A percentile compares a stretch with the other conserved stretches of the same genome.
These are phyloP conservation scores for Tylopilus intermedius DNA, from an alignment of 768 basidiomycete genomes.

Conservation along the genomic window DNA sequence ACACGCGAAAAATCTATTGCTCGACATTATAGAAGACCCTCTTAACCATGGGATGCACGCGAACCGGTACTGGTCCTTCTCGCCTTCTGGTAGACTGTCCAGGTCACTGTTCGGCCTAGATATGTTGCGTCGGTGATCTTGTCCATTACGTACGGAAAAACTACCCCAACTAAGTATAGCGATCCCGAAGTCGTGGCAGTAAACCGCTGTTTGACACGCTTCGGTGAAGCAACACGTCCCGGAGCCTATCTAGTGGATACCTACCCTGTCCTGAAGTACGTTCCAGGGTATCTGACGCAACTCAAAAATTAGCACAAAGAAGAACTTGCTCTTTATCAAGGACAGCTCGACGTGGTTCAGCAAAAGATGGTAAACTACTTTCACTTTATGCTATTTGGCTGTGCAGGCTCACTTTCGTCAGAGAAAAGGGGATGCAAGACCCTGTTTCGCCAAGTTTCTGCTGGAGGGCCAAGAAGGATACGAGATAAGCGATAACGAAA, in stretches of 20 bases:
- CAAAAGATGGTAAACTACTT: constrained; percentile 25
- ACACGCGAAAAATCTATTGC: constrained; percentile 31
- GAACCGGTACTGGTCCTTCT: constrained; percentile 19
- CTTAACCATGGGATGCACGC: constrained; percentile 31
- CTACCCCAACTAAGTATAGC: constrained; percentile 33
- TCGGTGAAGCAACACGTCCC: constrained; percentile 23
- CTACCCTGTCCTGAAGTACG: constrained; percentile 19
- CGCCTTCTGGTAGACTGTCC: not conserved
- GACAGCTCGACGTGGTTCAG: constrained; percentile 28
- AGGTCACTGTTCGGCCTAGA: not conserved
- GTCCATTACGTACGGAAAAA: constrained; percentile 38
- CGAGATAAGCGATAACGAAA: constrained; percentile 30
- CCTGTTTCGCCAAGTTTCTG: constrained; percentile 35
- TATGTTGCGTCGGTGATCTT: constrained; percentile 37
- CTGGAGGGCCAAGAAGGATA: constrained; percentile 33
- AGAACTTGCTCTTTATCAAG: constrained; percentile 32
- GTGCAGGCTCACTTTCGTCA: constrained; percentile 7
- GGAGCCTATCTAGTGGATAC: constrained; percentile 26
- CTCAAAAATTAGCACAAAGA: constrained; percentile 47
- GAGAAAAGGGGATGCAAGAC: constrained; percentile 20
- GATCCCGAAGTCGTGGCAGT: constrained; percentile 34
- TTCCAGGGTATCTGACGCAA: constrained; percentile 40
- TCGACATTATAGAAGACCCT: constrained; percentile 34
- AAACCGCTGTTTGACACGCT: constrained; percentile 21
- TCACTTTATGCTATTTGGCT: fast-evolving